phyloP scores from a whole-genome alignment of 2,329 filamentous ascomycete genomes.

The Colletotrichum chrysophilum region DNA sequence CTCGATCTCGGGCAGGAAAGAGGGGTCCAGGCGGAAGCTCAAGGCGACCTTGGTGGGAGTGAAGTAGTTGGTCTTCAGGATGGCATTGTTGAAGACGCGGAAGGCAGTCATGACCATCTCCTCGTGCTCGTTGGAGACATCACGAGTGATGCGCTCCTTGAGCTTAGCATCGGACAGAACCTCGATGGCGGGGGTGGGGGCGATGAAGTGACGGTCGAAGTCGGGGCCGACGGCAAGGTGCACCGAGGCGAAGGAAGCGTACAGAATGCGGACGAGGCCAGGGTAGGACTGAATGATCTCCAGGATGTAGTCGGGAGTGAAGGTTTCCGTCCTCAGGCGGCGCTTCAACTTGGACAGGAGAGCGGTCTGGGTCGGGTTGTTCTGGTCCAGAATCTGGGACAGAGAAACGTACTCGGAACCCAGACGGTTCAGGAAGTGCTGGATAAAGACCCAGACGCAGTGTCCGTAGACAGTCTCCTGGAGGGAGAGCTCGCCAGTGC shows the following conservation, averaged over 20 bases:
- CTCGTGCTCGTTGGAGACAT: conserved; percentile 91
- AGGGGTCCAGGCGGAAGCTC: conserved; percentile 91
- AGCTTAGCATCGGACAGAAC: conserved; percentile 78
- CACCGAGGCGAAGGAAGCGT: conserved; percentile 88
- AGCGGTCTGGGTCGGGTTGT: conserved; percentile 54
- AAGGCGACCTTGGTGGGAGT: conserved; percentile 98
- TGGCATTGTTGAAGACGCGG: conserved; percentile 89
- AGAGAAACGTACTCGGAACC: conserved; percentile 91
- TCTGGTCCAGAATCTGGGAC: conserved; percentile 77
- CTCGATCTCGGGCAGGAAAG: conserved; percentile 88
- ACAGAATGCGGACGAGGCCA: conserved; percentile 82
- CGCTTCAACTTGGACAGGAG: conserved; percentile 79
- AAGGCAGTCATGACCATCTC: conserved; percentile 98
- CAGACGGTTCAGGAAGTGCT: conserved; percentile 96
- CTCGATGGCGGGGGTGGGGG: conserved; percentile 63
- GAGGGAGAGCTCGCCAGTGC: conserved; percentile 82
- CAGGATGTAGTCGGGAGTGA: conserved; percentile 96
- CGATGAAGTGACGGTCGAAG: conserved; percentile 54
- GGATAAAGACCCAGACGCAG: conserved; percentile 96
- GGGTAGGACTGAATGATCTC: conserved; percentile 96
- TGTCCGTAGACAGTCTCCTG: conserved; percentile 98
- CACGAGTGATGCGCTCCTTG: conserved; percentile 77
- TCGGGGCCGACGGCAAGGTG: conserved; percentile 68
- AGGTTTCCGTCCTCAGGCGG: conserved; percentile 92
- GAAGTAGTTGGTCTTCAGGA: conserved; percentile 97